A percentile compares a stretch with the other conserved stretches of the same genome.
These are phyloP conservation scores for Alternaria sp. DNA, from an alignment of 2,329 filamentous ascomycete species.

Conservation along the genomic window DNA sequence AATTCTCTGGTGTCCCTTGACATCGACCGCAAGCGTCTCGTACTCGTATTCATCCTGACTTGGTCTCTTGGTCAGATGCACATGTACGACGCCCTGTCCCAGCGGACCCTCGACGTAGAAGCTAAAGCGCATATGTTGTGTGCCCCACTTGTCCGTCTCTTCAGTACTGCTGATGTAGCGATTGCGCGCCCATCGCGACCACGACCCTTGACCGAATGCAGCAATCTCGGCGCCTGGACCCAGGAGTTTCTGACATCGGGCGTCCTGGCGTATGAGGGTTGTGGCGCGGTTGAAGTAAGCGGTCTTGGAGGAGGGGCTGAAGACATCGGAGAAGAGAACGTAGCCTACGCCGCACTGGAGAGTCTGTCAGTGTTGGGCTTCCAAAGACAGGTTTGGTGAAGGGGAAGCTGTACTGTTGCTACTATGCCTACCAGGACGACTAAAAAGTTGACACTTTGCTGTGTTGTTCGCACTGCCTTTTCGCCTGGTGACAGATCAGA, in stretches of 20 bases:
- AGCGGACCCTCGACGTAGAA: slow-evolving; percentile 84
- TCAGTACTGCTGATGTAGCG: slow-evolving; percentile 68
- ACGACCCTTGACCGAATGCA: slow-evolving; percentile 81
- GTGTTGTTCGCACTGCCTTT: slow-evolving; percentile 83
- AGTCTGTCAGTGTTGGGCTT: slow-evolving; percentile 10
- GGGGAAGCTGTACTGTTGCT: slow-evolving; percentile 69
- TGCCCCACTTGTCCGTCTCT: slow-evolving; percentile 75
- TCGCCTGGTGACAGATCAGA: slow-evolving; percentile 75
- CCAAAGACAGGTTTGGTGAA: neutral
- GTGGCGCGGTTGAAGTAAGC: slow-evolving; percentile 89
- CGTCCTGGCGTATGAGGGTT: slow-evolving; percentile 76
- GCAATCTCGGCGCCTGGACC: slow-evolving; percentile 77
- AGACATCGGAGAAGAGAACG: slow-evolving; percentile 50
- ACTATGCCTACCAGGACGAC: slow-evolving; percentile 77
- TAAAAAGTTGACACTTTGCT: slow-evolving; percentile 89
- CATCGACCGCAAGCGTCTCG: slow-evolving; percentile 79
- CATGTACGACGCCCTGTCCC: slow-evolving; percentile 74
- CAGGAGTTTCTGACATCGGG: slow-evolving; percentile 74
- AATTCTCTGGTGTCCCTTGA: slow-evolving; percentile 68
- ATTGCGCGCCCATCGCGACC: slow-evolving; percentile 79
- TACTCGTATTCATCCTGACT: slow-evolving; percentile 77
- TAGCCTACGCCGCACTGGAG: slow-evolving; percentile 72
- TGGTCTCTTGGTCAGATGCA: slow-evolving; percentile 77
- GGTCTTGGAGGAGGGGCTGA: slow-evolving; percentile 76
- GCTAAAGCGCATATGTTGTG: slow-evolving; percentile 82